phyloP scores from a whole-genome alignment of 768 basidiomycete genomes.

The Collybia nuda region DNA sequence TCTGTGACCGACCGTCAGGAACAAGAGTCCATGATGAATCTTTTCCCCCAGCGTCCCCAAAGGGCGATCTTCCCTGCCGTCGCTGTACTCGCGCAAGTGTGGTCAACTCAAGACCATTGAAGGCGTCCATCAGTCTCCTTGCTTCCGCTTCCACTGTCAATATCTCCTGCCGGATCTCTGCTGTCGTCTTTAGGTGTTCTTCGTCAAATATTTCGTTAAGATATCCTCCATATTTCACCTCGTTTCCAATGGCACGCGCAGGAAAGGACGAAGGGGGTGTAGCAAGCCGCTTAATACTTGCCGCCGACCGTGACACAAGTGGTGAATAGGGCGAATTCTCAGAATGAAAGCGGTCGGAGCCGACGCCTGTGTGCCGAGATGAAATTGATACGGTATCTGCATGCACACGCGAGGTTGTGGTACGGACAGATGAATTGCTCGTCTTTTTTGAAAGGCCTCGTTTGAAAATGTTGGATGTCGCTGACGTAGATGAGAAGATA shows the following conservation, averaged over 20 bases:
- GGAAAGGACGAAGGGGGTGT: constrained; percentile 65
- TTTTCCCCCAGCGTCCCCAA: constrained; percentile 13
- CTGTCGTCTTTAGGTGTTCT: constrained; percentile 55
- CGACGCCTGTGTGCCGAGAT: constrained; percentile 34
- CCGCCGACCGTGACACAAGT: constrained; percentile 39
- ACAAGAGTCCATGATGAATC: constrained; percentile 35
- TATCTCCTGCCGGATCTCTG: constrained; percentile 67
- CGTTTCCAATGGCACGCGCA: constrained; percentile 32
- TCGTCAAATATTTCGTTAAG: constrained; percentile 51
- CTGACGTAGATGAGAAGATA: constrained; percentile 36
- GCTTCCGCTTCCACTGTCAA: constrained; percentile 69
- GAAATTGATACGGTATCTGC: constrained; percentile 43
- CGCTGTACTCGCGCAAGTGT: constrained; percentile 55
- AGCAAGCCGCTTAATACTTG: constrained; percentile 45
- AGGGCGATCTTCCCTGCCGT: constrained; percentile 20
- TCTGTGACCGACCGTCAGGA: constrained; percentile 33
- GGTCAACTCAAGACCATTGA: constrained; percentile 75
- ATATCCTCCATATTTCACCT: constrained; percentile 34
- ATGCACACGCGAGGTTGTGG: constrained; percentile 37
- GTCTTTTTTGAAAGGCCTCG: constrained; percentile 45
- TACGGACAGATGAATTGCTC: constrained; percentile 47
- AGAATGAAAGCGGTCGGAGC: constrained; percentile 23
- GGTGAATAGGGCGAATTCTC: constrained; percentile 27
- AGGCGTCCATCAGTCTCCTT: constrained; percentile 71
- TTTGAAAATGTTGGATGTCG: constrained; percentile 37